Evolutionary conservation across 2,329 filamentous ascomycete species (phyloP), one percentile per base, ranked within the genome.

Genomic region (Phialophora verrucosa): DNA sequence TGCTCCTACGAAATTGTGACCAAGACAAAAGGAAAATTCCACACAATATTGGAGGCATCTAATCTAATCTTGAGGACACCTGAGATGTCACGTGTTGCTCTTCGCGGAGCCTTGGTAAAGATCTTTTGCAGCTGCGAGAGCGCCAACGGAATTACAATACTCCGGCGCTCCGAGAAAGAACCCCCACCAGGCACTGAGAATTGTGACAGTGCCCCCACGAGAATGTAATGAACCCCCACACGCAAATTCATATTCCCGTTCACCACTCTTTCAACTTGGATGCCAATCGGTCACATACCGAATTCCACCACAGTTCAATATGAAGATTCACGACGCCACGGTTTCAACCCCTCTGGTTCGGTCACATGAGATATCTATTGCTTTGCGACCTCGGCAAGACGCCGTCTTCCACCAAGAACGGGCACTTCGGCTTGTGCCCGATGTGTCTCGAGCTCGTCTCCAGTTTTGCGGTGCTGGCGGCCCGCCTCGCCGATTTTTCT

Each of bases 1-100:
- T 47, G 42, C 38, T 47, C 14, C 4, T 25, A 23, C 8, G 10
- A 12, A 8, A 20, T 31, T 17, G 25, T 47, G 20, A 10, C 11
- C 10, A 47, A 20, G 38, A 23, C 44, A 25, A 11, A 3, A 20
- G 31, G 25, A 50, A 50, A 59, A 50, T 59, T n/a, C 17, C 38
- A 8, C 6, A 17, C 8, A 23, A n/a, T 23, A 50, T 14, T 35
- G 29, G 27, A 12, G 25, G 6, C 7, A 54, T 61, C 49, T 61
- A 54, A 61, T 61, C 59, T 54, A 54, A 61, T 61, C 59, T 54
- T 11, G 27, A 14, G 3, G 14, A 10, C 14, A 20, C n/a, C 20
- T 51, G 10, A 51, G 6, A 5, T 12, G 11, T 51, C 49, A 44
- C 38, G 38, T 51, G 49, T 8, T 17, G 2, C 44, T 2, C 44